Base-by-base conservation (phyloP, 805 yeast species). In the Zygotorulaspora florentina region DNA sequence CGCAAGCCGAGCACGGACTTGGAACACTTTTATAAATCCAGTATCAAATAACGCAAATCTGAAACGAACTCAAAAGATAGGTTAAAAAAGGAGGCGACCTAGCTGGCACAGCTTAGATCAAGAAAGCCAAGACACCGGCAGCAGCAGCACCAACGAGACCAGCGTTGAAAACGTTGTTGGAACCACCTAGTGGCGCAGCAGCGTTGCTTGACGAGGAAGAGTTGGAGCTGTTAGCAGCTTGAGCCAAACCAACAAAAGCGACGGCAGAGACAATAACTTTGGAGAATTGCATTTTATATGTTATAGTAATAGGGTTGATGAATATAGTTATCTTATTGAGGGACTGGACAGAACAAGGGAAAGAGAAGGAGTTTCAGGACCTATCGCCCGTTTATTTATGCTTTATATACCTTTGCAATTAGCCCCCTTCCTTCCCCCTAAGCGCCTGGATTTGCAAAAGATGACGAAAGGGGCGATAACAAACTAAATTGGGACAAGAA, bases 41-140 rank as follows among this genome's bases (percentile, higher is more conserved):
- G 36, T 16, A 33, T 33, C 36, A 33, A 33, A 33, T 16, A 16
- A n/a, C 16, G 16, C n/a, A 33, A 16, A 33, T 33, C 20, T 33
- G 36, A 33, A 33, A 33, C 36, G 36, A 33, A 33, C 36, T 16
- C 36, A 33, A 33, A 33, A 17, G 11, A 13, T 4, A 27, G 25
- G 13, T 16, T 8, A 27, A 41, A 34, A 25, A 18, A 35, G 28
- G 16, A 13, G 35, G 16, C n/a, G 26, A n/a, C 35, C 31, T 6
- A 17, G 13, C 31, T 17, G 17, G 13, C n/a, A 16, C 17, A 33
- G 36, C 34, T 52, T 44, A 61, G 37, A 59, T 46, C 49, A 61
- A 48, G 39, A 58, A 51, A 39, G 63, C 64, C 33, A 54, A 50
- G 36, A 60, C 62, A 50, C 65, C 65, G 23, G 65, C 65, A 4